Percentiles rank a stretch among this genome's conserved stretches.
These are phyloP conservation scores for Eimeria zaria DNA, from an alignment of 169 alveolate species.

Conservation along the genomic window DNA sequence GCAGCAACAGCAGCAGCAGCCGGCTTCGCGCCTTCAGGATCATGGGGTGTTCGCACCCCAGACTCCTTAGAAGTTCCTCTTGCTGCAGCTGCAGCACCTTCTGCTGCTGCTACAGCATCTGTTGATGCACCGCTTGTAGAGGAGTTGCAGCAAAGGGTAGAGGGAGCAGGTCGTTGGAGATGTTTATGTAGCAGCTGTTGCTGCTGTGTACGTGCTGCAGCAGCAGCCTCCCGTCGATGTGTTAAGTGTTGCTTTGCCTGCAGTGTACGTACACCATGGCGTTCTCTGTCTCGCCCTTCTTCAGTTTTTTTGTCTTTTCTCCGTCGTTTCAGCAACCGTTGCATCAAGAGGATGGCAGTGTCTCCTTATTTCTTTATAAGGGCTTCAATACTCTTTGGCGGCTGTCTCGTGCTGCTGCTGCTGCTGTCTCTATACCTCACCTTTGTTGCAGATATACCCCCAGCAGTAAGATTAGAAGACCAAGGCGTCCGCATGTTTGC, in stretches of 20 bases:
- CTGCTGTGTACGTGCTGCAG: not conserved
- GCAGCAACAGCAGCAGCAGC: conserved; percentile 40
- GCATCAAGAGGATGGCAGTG: not conserved
- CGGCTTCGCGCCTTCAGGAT: not conserved
- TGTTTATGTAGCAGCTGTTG: not conserved
- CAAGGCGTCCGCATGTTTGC: too few relatives aligned
- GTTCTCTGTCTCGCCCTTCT: not conserved
- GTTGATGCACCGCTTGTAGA: conserved; percentile 19
- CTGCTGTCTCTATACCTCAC: conserved; percentile 12
- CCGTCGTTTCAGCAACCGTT: conserved; percentile 38
- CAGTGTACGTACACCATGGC: not conserved
- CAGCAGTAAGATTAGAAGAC: not conserved
- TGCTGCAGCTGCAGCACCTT: too few relatives aligned
- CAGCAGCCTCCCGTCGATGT: conserved; percentile 29
- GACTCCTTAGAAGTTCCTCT: too few relatives aligned
- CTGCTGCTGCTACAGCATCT: not conserved
- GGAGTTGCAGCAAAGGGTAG: not conserved
- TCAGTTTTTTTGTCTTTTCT: not conserved
- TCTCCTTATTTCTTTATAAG: not conserved
- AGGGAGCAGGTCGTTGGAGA: not conserved
- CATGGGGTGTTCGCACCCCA: not conserved
- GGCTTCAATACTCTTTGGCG: not conserved
- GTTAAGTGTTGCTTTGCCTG: not conserved
- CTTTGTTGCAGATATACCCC: conserved; percentile 11
- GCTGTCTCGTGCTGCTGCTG: conserved; percentile 45